These are phyloP conservation scores for Trametopsis cervina DNA, from an alignment of 768 basidiomycete species.

Conservation along the genomic window DNA sequence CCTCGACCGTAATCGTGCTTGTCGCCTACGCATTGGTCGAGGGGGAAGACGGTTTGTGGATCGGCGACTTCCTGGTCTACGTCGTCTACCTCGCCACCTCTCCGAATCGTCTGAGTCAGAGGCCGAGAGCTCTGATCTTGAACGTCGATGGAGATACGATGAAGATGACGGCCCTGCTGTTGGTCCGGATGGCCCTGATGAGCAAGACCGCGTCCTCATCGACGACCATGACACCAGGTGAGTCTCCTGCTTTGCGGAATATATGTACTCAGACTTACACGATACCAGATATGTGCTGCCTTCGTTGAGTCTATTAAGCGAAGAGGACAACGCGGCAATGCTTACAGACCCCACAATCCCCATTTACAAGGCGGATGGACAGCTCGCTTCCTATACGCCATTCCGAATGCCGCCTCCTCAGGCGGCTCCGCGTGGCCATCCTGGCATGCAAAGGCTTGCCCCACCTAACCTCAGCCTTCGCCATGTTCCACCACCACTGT, in stretches of 20 bases:
- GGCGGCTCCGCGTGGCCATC: constrained; percentile 12
- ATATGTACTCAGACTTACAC: background rate
- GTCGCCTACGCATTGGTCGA: constrained; percentile 76
- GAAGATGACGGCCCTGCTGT: constrained; percentile 50
- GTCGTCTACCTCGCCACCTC: constrained; percentile 20
- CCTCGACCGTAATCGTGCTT: constrained; percentile 33
- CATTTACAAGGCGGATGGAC: constrained; percentile 40
- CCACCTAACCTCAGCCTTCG: constrained; percentile 7
- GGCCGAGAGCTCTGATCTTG: constrained; percentile 36
- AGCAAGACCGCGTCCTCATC: constrained; percentile 59
- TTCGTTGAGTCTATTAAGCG: constrained; percentile 49
- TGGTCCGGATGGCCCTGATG: constrained; percentile 55
- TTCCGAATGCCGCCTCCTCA: constrained; percentile 31
- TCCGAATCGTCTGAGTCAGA: constrained; percentile 15
- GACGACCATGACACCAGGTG: constrained; percentile 62
- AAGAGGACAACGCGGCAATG: constrained; percentile 33
- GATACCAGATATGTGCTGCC: constrained; percentile 44
- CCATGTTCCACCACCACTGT: constrained; percentile 40
- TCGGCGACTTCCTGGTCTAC: constrained; percentile 35
- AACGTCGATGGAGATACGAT: constrained; percentile 67
- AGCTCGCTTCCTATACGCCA: constrained; percentile 41
- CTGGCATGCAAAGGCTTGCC: background rate
- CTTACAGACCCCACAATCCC: constrained; percentile 42
- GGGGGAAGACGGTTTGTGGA: constrained; percentile 77
- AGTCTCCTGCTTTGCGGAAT: constrained; percentile 13